Evolutionary conservation across 108 stramenopile species (phyloP).

Genomic region (Pseudonitzschia pungens): DNA sequence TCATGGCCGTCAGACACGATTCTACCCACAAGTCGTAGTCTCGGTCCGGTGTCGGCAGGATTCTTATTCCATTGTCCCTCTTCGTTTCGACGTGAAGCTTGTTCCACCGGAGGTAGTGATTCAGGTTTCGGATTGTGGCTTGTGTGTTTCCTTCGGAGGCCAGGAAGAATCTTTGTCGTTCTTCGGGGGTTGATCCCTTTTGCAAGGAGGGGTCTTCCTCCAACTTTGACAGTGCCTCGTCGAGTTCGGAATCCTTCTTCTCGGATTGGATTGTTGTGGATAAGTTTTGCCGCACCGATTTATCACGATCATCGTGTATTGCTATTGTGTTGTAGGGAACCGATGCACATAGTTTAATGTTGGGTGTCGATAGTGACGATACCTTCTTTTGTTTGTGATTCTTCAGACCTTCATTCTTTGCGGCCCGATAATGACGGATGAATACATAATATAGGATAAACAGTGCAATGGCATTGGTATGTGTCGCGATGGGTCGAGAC

Average conservation of each 20-base stretch:
- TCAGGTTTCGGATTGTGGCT: conserved; percentile 16
- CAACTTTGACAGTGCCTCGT: not conserved
- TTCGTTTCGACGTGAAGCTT: conserved; percentile 20
- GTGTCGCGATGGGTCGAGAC: not conserved
- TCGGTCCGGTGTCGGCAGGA: conserved; percentile 10
- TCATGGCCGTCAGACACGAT: conserved; percentile 29
- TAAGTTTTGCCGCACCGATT: no score
- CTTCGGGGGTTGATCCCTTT: conserved; percentile 30
- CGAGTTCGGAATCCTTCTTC: not conserved
- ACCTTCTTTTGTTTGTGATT: not conserved
- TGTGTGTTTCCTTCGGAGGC: conserved; percentile 23
- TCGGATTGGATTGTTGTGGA: not conserved
- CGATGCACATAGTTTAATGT: not conserved
- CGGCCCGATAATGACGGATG: not conserved
- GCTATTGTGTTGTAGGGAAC: no score
- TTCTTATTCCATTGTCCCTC: conserved; percentile 5
- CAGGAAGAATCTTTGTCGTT: conserved; percentile 41
- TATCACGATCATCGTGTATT: no score
- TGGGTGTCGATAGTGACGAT: not conserved
- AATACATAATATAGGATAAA: not conserved
- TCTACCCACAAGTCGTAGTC: conserved; percentile 43
- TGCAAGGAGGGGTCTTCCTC: conserved; percentile 11
- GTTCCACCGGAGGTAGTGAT: conserved; percentile 38
- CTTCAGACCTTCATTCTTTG: not conserved
- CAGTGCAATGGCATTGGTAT: conserved; percentile 10